Evolutionary conservation across 129 eudicot genomes (phyloP), one percentile per base, ranked within the genome.

Genomic region (Mikania micrantha): DNA sequence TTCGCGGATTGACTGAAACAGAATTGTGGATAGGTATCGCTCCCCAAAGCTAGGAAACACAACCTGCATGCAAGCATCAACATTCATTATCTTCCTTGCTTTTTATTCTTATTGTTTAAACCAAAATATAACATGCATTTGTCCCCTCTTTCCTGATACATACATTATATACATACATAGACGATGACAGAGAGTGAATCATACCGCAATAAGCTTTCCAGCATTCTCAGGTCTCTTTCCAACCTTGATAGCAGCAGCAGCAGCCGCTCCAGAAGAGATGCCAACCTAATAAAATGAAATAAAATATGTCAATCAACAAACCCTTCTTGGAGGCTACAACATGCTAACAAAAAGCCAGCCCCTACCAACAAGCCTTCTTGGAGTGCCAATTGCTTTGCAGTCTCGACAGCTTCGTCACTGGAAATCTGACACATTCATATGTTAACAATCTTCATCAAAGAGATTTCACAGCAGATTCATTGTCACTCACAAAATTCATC

Each of bases 201-300:
- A 67, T 87, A 93, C 99, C 81, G 88, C 95, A 15, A 93, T 89
- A 79, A 93, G 99, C 60, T 93, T 93, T 78, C 99, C 99, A 39
- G 92, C 90, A 75, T 93, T 93, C 79, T 93, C 96, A 32, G 99
- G 95, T 87, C 99, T 82, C 79, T 84, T 86, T 47, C 92, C 99
- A 68, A 93, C 87, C 82, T 79, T 67, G 50, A 93, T 82, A 57
- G 99, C 99, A 66, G 96, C 99, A 27, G 92, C 92, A 5, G 96
- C 98, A 0, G 98, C 99, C 5, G 99, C 99, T 77, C 99, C 99
- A 50, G 99, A 93, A 50, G 99, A 93, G 73, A 93, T 93, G 45
- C 99, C 99, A 60, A 93, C 99, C 99, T 93, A 77, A 27, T 42
- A 56, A 45, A 47, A 12, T 31, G 27, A 4, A 72, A 38, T 5